Evolutionary conservation across 257 asterid genomes (phyloP), one percentile per base, ranked within the genome.

Genomic region (Echium plantagineum): DNA sequence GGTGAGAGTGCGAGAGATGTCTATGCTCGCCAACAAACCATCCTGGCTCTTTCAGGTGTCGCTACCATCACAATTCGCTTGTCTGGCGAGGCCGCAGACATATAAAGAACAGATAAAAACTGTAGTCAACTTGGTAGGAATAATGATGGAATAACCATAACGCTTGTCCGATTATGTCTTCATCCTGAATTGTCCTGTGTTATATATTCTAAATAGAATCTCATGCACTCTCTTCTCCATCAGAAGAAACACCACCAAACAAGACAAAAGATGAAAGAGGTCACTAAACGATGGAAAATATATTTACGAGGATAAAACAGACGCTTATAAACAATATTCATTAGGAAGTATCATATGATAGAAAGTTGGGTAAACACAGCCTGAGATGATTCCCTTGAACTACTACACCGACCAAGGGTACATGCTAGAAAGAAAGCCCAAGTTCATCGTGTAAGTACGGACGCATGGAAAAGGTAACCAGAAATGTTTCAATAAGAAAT

Each of bases 1-100:
- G 15, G 57, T 7, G 2, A 32, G 20, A 1, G 17, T 30, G 19
- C 6, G 52, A 65, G 67, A 63, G 21, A 21, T 71, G 71, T 35
- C 12, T 61, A 42, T 71, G 75, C 55, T 71, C 75, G 6, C 75
- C 75, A 9, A 60, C 75, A 3, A 22, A 38, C 26, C 75, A 71
- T 66, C 54, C 71, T 0, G 71, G 75, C 57, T 71, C 75, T 18
- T 71, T 71, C 52, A 71, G 68, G 64, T 71, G 75, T 63, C 63
- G 71, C 31, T 47, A 22, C 10, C 75, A 71, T 62, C 75, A 55
- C 4, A 65, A 42, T 57, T 12, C 57, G 3, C 61, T 60, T 53
- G 55, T 61, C 7, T 71, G 75, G 75, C 21, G 61, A 38, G 59
- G 26, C 1, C 13, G 65, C 51, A 47, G 18, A 38, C 52, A 18